Base-by-base conservation (phyloP, 2,329 filamentous ascomycete genomes). In the Parascedosporium putredinis region DNA sequence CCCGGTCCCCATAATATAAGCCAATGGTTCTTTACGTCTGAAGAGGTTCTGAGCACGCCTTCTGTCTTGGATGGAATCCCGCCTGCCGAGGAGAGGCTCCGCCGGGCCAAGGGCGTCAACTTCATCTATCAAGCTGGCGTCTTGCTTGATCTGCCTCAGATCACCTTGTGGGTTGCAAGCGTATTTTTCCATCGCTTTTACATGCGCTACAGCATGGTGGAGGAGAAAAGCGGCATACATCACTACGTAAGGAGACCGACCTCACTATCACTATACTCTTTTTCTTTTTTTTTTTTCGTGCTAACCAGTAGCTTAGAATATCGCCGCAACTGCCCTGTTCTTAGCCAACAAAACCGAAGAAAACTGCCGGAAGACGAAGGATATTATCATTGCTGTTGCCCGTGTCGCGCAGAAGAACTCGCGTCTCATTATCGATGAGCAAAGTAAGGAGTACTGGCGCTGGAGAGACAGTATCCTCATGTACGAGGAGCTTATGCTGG, bases 331-430 rank as follows among this genome's bases (percentile, higher is more conserved):
- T 1, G 80, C 89, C 2, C 75, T 98, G 2, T 98, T 97, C 58
- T 77, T 98, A 8, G 91, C 93, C 7, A 96, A 94, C 57, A 98
- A 98, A 65, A 91, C 94, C 18, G 91, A 98, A 62, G 93, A 98
- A 64, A 95, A 94, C 62, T 94, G 89, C 62, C 84, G 91, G 45
- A 95, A 95, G 67, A 95, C 95, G 58, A 94, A 88, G 60, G 89
- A 96, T 56, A 76, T 98, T 53, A 91, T 98, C 56, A 84, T 96
- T 27, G 88, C 90, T 1, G 93, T 95, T 59, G 93, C 89, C 53
- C 88, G 91, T 56, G 88, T 96, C 18, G 93, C 91, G 24, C 89
- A 96, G 66, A 97, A 98, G 70, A 91, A 97, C 58, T 75, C 88
- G 1, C 86, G 88, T 59, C 78, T 96, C 52, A 74, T 91, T 49